Conservation (phyloP, 2,329 filamentous ascomycete genomes). For the Ascochyta lentis region DNA sequence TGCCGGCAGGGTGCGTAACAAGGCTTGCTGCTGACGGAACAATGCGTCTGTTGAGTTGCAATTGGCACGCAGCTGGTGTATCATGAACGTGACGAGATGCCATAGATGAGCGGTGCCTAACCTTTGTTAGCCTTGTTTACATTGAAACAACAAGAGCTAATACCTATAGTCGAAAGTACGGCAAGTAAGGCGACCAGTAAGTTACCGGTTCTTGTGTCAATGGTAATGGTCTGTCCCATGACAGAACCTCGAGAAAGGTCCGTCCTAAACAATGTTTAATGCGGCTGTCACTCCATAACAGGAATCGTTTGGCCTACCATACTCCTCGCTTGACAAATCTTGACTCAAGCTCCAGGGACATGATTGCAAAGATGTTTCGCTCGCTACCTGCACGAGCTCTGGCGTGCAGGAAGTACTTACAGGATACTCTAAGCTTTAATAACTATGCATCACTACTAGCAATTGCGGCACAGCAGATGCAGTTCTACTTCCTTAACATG, state of each 20-base stretch:
- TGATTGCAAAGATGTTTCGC: neutral
- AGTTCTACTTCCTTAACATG: neutral
- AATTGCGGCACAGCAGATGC: conserved; percentile 7
- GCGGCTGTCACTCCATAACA: neutral
- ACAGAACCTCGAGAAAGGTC: conserved; percentile 17
- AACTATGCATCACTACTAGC: neutral
- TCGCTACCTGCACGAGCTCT: neutral
- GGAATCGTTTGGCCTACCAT: neutral
- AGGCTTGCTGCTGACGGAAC: conserved; percentile 29
- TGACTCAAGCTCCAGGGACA: conserved; percentile 11
- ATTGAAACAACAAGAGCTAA: neutral
- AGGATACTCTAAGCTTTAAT: neutral
- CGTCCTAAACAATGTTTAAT: conserved; percentile 5
- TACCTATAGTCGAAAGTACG: conserved; percentile 19
- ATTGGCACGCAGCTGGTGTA: conserved; percentile 24
- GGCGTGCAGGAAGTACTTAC: neutral
- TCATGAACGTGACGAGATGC: conserved; percentile 28
- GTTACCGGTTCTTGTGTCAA: conserved; percentile 24
- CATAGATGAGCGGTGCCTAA: conserved; percentile 23
- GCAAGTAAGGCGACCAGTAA: conserved; percentile 30
- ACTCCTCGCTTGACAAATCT: conserved; percentile 1
- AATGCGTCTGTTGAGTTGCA: conserved; percentile 18
- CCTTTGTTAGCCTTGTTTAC: neutral
- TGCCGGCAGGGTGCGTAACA: conserved; percentile 26
- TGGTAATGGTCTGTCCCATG: conserved; percentile 29